Base-by-base conservation (phyloP, 2,329 filamentous ascomycete genomes). In the Emericellopsis cladophorae region DNA sequence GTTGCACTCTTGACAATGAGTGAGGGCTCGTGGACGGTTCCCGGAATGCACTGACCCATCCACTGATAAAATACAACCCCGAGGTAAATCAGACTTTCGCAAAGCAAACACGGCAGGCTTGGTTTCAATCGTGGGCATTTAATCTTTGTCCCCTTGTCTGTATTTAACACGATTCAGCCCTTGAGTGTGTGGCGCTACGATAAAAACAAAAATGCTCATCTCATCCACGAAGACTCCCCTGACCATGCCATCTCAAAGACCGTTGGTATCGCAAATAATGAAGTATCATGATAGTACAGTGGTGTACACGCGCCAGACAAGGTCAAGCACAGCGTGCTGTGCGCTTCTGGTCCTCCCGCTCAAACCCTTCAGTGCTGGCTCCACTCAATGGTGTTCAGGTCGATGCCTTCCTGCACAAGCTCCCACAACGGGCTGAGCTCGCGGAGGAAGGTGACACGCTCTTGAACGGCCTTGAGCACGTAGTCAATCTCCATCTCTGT, bases 341-440 rank as follows among this genome's bases (percentile, higher is more conserved):
- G n/a, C 11, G 7, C 21, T 18, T 26, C 22, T 23, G 10, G 7
- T 42, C 31, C 21, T 15, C 22, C n/a, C 15, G 2, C 4, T 11
- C 18, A 18, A 10, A n/a, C 12, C 11, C 44, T 74, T 69, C n/a
- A 96, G 63, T 98, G 92, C 68, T 95, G 89, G 58, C 84, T 94
- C 92, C 92, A 98, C 65, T 98, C 82, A 54, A 98, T 98, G 35
- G 87, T 95, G 64, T 93, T 85, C 50, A 98, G 67, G 57, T 95
- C 92, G 48, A 98, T 77, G 14, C 92, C 92, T 61, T 98, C 92
- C 65, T 98, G 92, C 11, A 98, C 92, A 48, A 98, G 66, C 65
- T 98, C 92, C 92, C 92, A 98, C 43, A 98, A 67, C 32, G 92
- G 92, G 58, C 89, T 95, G 49, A 98, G 70, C 66, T 98, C 92